Base-by-base conservation (phyloP, 495 filamentous ascomycete genomes). In the Penicillium pancosmium region DNA sequence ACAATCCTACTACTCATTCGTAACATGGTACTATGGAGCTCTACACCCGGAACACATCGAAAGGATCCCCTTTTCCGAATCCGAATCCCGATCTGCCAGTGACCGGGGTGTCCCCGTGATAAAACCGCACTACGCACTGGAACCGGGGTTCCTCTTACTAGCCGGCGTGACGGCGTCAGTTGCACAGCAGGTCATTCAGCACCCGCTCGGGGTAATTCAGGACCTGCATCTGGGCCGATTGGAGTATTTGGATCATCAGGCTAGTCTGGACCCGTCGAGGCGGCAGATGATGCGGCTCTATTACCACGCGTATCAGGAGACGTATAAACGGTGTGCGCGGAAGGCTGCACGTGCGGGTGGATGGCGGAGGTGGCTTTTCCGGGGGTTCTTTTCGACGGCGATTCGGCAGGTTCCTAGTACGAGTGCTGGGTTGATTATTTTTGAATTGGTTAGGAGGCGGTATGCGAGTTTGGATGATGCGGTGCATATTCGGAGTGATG, bases 381-480 rank as follows among this genome's bases (percentile, higher is more conserved):
- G 81, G 15, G 90, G 87, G 7, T 95, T 96, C 68, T 77, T 87
- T 68, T 81, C 81, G 73, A 87, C 82, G 55, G 91, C 91, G 3
- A 78, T 95, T 44, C 81, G 87, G 40, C 91, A 94, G 73, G 88
- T 96, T 38, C 92, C 92, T 15, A 92, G 90, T 68, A 95, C 92
- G 4, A 92, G 89, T 64, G 92, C 92, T 2, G 92, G 91, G 0
- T 69, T 97, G 54, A 88, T 97, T 59, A 91, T 94, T 48, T 97
- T 97, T 68, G 92, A 97, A 71, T 60, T 97, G 35, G 86, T 96
- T 19, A 79, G 92, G 60, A 81, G 92, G 53, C 89, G 89, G 70
- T 95, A 92, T 72, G 88, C 88, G 8, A 80, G 74, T 54, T 76
- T 85, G 5, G 82, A 80, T 13, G 88, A 92, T 52, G 86, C 86